Evolutionary conservation across 495 filamentous ascomycete species (phyloP), one percentile per base, ranked within the genome.

Genomic region (Darksidea phi): DNA sequence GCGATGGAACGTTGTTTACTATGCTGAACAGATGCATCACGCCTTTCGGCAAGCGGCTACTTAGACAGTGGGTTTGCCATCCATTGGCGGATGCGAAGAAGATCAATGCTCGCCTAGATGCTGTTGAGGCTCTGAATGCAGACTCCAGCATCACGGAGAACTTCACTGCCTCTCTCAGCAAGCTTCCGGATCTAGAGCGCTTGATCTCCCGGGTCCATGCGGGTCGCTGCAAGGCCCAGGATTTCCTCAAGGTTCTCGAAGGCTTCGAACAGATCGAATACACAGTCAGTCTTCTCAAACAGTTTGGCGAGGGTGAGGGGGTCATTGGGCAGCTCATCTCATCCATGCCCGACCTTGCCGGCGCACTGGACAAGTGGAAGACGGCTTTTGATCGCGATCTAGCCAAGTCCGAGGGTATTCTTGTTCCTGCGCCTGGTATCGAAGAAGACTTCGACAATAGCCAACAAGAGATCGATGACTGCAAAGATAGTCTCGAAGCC

Each of bases 191-290:
- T 71, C 80, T 99, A 18, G 95, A 99, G 73, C 82, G 95, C 17
- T 78, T 97, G 42, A 95, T 97, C 57, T 97, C 95, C 32, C 86
- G 95, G 6, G 88, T 99, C 20, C 95, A 99, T 69, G 95, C 95
- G 6, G 89, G 89, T 2, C 82, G 83, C 26, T 96, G 91, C 76
- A 91, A 85, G 68, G 82, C 91, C 0, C 86, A 90, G 41, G 94
- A 97, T 72, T 99, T 99, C 69, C 84, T 95, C 21, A 84, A 82
- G n/a, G 93, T 97, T 3, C 78, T 99, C 0, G 92, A 99, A 69
- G 95, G 95, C 0, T 99, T 97, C 68, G 95, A 97, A 74, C 93
- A 95, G 72, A 96, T 97, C 17, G 90, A 95, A 43, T 90, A 92
- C 69, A 94, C 89, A 0, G 89, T 95, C 80, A 82, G 83, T 58